Evolutionary conservation across 75 land plant species (phyloP).

Genomic region (Ceratopteris richardii): DNA sequence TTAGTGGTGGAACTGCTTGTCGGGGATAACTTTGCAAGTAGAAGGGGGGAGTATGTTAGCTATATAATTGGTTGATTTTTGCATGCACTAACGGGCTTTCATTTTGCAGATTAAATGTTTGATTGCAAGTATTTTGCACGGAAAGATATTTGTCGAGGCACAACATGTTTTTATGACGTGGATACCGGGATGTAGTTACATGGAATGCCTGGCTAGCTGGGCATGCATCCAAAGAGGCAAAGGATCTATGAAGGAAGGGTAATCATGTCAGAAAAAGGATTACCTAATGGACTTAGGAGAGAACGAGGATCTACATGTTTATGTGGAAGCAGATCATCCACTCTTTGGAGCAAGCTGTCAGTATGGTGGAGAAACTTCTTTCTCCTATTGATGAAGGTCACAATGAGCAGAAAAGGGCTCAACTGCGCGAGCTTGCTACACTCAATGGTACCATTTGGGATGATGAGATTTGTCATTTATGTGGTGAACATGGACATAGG

Average conservation of each 20-base stretch:
- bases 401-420: slow-evolving; percentile 23
- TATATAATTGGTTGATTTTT: too few relatives aligned
- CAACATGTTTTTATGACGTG: too few relatives aligned
- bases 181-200: too few relatives aligned
- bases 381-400: slow-evolving; percentile 21
- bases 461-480: slow-evolving; percentile 2
- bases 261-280: slow-evolving; percentile 14
- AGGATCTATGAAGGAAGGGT: slow-evolving; percentile 33
- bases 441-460: slow-evolving; percentile 17
- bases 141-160: too few relatives aligned
- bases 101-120: too few relatives aligned
- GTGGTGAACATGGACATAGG: slow-evolving; percentile 21
- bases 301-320: slow-evolving; percentile 46
- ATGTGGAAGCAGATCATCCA: slow-evolving; percentile 37
- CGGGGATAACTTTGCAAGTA: too few relatives aligned
- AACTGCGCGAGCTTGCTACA: slow-evolving; percentile 26
- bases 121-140: too few relatives aligned
- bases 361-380: slow-evolving; percentile 45
- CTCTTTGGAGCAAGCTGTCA: slow-evolving; percentile 33
- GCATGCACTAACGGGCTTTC: too few relatives aligned
- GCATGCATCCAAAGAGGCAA: too few relatives aligned
- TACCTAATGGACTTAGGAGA: slow-evolving; percentile 11
- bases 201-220: too few relatives aligned
- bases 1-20: too few relatives aligned
- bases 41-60: too few relatives aligned